Evolutionary conservation across 768 basidiomycete genomes (phyloP), one percentile per base, ranked within the genome.

Genomic region (Russula compacta): DNA sequence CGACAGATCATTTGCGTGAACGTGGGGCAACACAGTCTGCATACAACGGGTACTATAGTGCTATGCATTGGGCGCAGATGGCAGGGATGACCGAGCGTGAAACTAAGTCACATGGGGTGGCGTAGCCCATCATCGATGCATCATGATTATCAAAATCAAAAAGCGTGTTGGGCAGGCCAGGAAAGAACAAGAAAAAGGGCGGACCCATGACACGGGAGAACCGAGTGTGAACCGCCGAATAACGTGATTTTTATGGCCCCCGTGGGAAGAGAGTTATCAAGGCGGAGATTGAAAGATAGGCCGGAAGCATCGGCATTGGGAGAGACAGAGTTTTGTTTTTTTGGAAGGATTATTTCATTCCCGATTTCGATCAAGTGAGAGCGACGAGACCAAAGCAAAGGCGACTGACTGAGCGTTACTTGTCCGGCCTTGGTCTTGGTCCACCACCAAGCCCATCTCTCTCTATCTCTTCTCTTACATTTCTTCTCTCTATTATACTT

Each of bases 401-500:
- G 10, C 12, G 43, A 47, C 15, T 36, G 43, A 47, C 15, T 36
- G 56, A 36, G 21, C 33, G 46, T 47, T 32, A 33, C 47, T 56
- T n/a, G 35, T 36, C 54, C 32, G 17, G 42, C 29, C 50, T 49
- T 50, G 53, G 61, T 46, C 51, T 60, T 48, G 57, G 58, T 48
- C 53, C 44, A 35, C 59, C 46, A 61, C 61, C 58, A 36, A 48
- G 58, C 51, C 58, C 39, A 39, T 42, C 53, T 60, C 43, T 46
- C 60, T 36, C 35, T 51, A n/a, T 52, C 60, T 57, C 50, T 39
- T 53, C 35, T 61, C 50, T 57, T 56, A 9, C 49, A 3, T 58
- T 56, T 55, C 33, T 63, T 57, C 58, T 35, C 29, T 58, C 51
- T 63, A 53, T 57, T 63, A 19, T 63, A 58, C 61, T 58, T 63